Base-by-base conservation (phyloP, 1,284 basidiomycete genomes). In the Cutaneotrichosporon cutaneum region DNA sequence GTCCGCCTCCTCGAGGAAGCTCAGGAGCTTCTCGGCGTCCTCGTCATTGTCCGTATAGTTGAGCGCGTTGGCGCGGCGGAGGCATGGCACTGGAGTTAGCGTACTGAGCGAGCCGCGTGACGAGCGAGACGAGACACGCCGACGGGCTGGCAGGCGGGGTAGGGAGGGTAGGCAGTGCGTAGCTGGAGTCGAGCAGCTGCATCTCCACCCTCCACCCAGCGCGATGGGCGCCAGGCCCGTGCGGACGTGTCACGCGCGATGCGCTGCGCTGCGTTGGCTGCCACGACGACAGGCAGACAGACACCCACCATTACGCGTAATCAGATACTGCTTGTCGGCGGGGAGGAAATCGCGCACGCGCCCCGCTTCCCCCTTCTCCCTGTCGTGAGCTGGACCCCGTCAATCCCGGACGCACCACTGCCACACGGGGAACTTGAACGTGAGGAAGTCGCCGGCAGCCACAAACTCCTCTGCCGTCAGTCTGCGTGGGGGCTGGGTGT, bases 391-490 rank as follows among this genome's bases (percentile, higher is more conserved):
- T 47, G n/a, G 18, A 27, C 35, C 16, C 44, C 42, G 21, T 32
- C 14, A 27, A 13, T 22, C 22, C 35, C 32, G 42, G 42, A 72
- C 89, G 69, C 71, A 90, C 93, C 93, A 96, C 73, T 87, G 84
- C 93, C 93, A 96, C 33, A 94, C 92, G 18, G 90, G 90, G 80
- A 95, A 97, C 82, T 96, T 96, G 86, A 94, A 96, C 8, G 88
- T 84, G 63, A 97, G 82, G 80, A 95, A 96, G 79, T 96, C 94
- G 58, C 94, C 93, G 3, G 94, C 92, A 35, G 90, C 92, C 35
- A 95, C 91, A 74, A 96, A 96, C 81, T 96, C 94, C 86, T 96
- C 94, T 91, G 77, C 10, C 30, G 4, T 60, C 33, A 59, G 54
- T n/a, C 22, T 35, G 45, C 6, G 26, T n/a, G 8, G 21, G 47